phyloP scores from a whole-genome alignment of 306 rosid species.

The Gastrolobium villosum region DNA sequence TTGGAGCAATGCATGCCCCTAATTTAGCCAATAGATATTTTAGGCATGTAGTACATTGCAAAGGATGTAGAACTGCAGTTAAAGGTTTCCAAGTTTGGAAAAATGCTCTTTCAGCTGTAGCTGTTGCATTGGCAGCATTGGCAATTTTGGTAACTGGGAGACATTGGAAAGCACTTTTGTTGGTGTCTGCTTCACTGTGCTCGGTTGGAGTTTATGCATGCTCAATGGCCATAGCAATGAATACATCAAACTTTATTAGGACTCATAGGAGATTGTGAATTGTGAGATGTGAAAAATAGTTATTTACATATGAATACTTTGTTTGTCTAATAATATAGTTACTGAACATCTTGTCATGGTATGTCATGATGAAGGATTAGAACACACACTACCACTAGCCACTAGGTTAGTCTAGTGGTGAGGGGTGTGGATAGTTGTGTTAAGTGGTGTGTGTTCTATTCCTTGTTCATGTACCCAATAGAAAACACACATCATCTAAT shows the following conservation, averaged over 20 bases:
- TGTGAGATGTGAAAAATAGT: neutral
- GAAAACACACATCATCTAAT: too few relatives aligned
- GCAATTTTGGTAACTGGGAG: slow-evolving; percentile 62
- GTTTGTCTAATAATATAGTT: neutral
- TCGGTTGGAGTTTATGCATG: slow-evolving; percentile 68
- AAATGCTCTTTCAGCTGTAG: slow-evolving; percentile 58
- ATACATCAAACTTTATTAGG: slow-evolving; percentile 78
- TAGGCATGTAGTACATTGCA: slow-evolving; percentile 76
- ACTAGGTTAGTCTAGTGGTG: too few relatives aligned
- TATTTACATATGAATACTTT: neutral
- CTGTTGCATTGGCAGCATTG: slow-evolving; percentile 51
- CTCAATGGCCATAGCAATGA: slow-evolving; percentile 61
- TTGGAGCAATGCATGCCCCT: slow-evolving; percentile 70
- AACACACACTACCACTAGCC: too few relatives aligned
- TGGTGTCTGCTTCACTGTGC: slow-evolving; percentile 59
- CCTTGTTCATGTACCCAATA: too few relatives aligned
- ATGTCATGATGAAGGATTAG: too few relatives aligned
- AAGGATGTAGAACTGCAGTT: slow-evolving; percentile 62
- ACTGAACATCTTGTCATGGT: too few relatives aligned
- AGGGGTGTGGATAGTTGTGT: too few relatives aligned
- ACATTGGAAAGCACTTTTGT: slow-evolving; percentile 67
- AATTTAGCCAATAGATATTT: slow-evolving; percentile 73
- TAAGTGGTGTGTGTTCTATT: too few relatives aligned
- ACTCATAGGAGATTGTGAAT: slow-evolving; percentile 72
- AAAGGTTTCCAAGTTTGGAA: slow-evolving; percentile 75